These are phyloP conservation scores for Brassica cretica DNA, from an alignment of 345 rosid genomes.

Conservation along the genomic window DNA sequence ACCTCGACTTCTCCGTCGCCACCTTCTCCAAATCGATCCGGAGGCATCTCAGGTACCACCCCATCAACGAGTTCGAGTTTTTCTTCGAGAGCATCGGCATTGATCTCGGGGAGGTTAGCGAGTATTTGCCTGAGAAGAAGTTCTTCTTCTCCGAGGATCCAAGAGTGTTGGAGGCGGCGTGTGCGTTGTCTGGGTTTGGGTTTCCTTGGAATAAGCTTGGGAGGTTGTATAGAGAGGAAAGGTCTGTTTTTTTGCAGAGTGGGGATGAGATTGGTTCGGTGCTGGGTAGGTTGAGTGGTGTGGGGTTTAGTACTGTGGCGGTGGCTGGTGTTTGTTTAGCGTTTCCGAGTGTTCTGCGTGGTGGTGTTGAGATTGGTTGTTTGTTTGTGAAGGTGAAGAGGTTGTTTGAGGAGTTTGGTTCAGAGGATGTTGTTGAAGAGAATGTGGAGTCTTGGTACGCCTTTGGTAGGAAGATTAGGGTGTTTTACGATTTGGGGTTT, in stretches of 20 bases:
- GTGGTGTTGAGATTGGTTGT: slow-evolving; percentile 32
- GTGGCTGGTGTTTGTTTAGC: slow-evolving; percentile 65
- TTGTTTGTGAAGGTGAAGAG: slow-evolving; percentile 54
- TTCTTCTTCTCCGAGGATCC: slow-evolving; percentile 64
- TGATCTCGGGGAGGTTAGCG: slow-evolving; percentile 45
- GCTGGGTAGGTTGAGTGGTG: slow-evolving; percentile 43
- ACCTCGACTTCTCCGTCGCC: slow-evolving; percentile 40
- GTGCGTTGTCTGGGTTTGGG: slow-evolving; percentile 56
- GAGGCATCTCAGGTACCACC: slow-evolving; percentile 58
- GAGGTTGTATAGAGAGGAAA: slow-evolving; percentile 54
- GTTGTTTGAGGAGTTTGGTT: slow-evolving; percentile 47
- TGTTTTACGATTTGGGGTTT: slow-evolving; percentile 55
- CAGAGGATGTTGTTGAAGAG: slow-evolving; percentile 41
- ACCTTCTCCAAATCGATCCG: slow-evolving; percentile 46
- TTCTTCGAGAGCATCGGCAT: slow-evolving; percentile 80
- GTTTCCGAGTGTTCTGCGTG: slow-evolving; percentile 49
- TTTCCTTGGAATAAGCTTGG: slow-evolving; percentile 76
- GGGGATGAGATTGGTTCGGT: slow-evolving; percentile 41
- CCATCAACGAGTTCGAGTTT: slow-evolving; percentile 75
- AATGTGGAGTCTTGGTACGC: slow-evolving; percentile 55
- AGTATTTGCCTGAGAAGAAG: slow-evolving; percentile 50
- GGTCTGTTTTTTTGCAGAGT: slow-evolving; percentile 45
- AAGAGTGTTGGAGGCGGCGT: slow-evolving; percentile 47
- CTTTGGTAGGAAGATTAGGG: slow-evolving; percentile 46
- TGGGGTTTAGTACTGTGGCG: slow-evolving; percentile 44